phyloP scores from a whole-genome alignment of 108 stramenopile species.

The Cyclotella distinguenda region DNA sequence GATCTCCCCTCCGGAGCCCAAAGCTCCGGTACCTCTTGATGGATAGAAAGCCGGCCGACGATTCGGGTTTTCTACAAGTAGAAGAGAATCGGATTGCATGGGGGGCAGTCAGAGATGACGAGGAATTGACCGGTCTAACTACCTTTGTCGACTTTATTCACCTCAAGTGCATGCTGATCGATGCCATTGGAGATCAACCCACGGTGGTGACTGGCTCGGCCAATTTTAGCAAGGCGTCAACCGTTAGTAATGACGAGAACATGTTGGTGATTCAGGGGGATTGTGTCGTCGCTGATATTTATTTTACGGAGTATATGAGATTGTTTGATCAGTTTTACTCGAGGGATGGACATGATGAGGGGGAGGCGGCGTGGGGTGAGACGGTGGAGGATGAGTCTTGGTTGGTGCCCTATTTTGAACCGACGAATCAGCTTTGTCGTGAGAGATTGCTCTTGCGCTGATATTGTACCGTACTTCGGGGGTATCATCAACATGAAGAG shows the following conservation, averaged over 20 bases:
- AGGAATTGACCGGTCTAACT: slow-evolving; percentile 32
- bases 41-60: slow-evolving; percentile 38
- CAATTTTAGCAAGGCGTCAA: slow-evolving; percentile 41
- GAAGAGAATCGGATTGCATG: slow-evolving; percentile 31
- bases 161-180: slow-evolving; percentile 37
- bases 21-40: slow-evolving; percentile 37
- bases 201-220: slow-evolving; percentile 40
- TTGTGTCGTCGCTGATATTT: slow-evolving; percentile 37
- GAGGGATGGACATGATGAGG: slow-evolving; percentile 21
- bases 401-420: slow-evolving; percentile 46
- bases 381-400: slow-evolving; percentile 36
- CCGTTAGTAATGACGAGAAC: slow-evolving; percentile 42
- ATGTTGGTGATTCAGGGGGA: slow-evolving; percentile 37
- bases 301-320: slow-evolving; percentile 42
- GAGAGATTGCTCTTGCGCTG: slow-evolving; percentile 32
- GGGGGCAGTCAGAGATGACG: slow-evolving; percentile 21
- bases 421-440: slow-evolving; percentile 25
- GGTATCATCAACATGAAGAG: too few relatives aligned
- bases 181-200: slow-evolving; percentile 36
- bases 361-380: slow-evolving; percentile 12
- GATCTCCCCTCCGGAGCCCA: background rate
- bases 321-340: slow-evolving; percentile 44
- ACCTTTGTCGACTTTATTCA: slow-evolving; percentile 39
- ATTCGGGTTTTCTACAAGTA: slow-evolving; percentile 29
- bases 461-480: too few relatives aligned